Evolutionary conservation across 2,329 filamentous ascomycete genomes (phyloP).

Genomic region (Tothia fuscella): DNA sequence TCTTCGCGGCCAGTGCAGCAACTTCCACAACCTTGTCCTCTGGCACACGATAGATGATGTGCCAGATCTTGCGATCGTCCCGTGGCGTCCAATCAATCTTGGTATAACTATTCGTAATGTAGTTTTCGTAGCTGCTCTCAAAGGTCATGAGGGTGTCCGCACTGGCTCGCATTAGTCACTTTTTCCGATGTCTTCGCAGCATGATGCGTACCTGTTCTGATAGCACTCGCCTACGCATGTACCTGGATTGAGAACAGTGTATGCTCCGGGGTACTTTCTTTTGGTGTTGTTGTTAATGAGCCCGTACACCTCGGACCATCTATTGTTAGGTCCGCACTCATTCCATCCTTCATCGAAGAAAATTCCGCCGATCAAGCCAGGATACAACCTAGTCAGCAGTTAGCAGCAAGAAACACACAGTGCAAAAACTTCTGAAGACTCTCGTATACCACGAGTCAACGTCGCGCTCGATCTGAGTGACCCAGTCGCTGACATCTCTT

Average conservation of each 20-base stretch:
- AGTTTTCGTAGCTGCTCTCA: constrained; percentile 18
- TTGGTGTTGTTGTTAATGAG: constrained; percentile 18
- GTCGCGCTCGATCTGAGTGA: constrained; percentile 17
- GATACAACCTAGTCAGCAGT: constrained; percentile 14
- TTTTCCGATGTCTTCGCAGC: too few species aligned
- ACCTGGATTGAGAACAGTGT: constrained; percentile 18
- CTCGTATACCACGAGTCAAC: constrained; percentile 19
- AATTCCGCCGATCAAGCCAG: constrained; percentile 20
- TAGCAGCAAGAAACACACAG: neutral
- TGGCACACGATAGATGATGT: constrained; percentile 22
- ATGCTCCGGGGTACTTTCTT: constrained; percentile 16
- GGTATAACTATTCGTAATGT: constrained; percentile 14
- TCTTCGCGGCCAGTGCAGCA: neutral
- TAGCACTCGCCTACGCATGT: constrained; percentile 18
- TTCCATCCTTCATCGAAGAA: constrained; percentile 24
- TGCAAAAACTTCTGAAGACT: too few species aligned
- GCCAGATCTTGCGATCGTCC: constrained; percentile 23
- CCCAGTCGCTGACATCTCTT: constrained; percentile 15
- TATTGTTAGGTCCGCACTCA: constrained; percentile 9
- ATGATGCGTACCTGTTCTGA: constrained; percentile 14
- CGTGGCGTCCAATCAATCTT: constrained; percentile 19
- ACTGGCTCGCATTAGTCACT: constrained; percentile 10
- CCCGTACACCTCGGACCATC: constrained; percentile 16
- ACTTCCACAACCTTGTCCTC: constrained; percentile 2
- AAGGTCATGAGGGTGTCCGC: constrained; percentile 24